A percentile compares a stretch with the other conserved stretches of the same genome.
phyloP scores from a whole-genome alignment of 2,329 filamentous ascomycete genomes.

The Trichophyton verrucosum region DNA sequence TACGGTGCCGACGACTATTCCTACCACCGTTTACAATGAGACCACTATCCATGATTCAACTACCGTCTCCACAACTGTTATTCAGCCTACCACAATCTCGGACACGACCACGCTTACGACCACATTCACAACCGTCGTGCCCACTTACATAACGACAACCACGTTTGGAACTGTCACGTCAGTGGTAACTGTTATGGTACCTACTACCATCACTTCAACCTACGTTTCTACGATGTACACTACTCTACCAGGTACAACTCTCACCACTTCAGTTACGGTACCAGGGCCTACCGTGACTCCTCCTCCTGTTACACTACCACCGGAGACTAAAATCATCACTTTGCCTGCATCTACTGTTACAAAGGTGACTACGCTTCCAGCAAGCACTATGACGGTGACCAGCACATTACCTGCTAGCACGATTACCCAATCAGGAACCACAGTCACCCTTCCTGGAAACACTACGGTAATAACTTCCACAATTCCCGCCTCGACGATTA shows the following conservation, averaged over 20 bases:
- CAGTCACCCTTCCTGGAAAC: conserved; percentile 12
- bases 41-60: conserved; percentile 2
- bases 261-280: neutral
- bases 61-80: conserved; percentile 5
- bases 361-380: neutral
- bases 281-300: conserved; percentile 10
- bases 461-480: conserved; percentile 13
- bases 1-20: neutral
- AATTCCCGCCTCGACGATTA: conserved; percentile 1
- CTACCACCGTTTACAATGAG: neutral
- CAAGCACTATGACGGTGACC: conserved; percentile 8
- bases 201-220: conserved; percentile 22
- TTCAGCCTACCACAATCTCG: conserved; percentile 1
- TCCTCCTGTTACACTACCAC: conserved; percentile 1
- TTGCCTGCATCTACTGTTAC: conserved; percentile 9
- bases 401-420: conserved; percentile 15
- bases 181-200: conserved; percentile 21
- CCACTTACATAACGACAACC: conserved; percentile 13
- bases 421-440: conserved; percentile 8
- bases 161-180: conserved; percentile 17
- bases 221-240: conserved; percentile 12
- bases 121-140: conserved; percentile 6
- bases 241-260: conserved; percentile 1
- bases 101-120: conserved; percentile 6
- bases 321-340: conserved; percentile 4